These are phyloP conservation scores for Przewalskia tangutica DNA, from an alignment of 257 asterid genomes.

Conservation along the genomic window DNA sequence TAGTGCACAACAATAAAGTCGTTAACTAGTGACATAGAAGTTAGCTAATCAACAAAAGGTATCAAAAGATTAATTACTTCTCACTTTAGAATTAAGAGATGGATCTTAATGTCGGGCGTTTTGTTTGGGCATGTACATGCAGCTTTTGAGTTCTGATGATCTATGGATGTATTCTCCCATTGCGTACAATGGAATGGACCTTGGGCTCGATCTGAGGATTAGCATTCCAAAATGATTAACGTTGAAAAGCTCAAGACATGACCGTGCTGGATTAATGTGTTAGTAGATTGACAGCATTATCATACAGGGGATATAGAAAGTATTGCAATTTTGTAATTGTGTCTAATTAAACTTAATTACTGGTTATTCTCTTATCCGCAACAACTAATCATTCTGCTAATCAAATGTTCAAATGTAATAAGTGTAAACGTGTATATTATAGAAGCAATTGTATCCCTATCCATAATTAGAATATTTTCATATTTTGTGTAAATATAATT, in stretches of 20 bases:
- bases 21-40: neutral
- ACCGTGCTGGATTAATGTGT: neutral
- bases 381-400: neutral
- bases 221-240: neutral
- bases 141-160: slow-evolving; percentile 85
- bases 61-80: neutral
- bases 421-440: no score
- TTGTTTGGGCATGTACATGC: slow-evolving; percentile 25
- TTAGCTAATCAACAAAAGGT: neutral
- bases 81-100: neutral
- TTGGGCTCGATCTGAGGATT: slow-evolving; percentile 41
- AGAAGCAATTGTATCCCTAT: no score
- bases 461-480: no score
- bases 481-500: no score
- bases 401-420: neutral
- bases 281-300: neutral
- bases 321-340: neutral
- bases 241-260: neutral
- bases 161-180: slow-evolving; percentile 93
- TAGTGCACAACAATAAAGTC: no score
- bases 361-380: neutral
- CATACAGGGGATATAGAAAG: neutral
- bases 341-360: no score
- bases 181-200: slow-evolving; percentile 76
- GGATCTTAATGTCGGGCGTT: neutral